Evolutionary conservation across 2,329 filamentous ascomycete genomes (phyloP).

Genomic region (Fusarium penzigii): DNA sequence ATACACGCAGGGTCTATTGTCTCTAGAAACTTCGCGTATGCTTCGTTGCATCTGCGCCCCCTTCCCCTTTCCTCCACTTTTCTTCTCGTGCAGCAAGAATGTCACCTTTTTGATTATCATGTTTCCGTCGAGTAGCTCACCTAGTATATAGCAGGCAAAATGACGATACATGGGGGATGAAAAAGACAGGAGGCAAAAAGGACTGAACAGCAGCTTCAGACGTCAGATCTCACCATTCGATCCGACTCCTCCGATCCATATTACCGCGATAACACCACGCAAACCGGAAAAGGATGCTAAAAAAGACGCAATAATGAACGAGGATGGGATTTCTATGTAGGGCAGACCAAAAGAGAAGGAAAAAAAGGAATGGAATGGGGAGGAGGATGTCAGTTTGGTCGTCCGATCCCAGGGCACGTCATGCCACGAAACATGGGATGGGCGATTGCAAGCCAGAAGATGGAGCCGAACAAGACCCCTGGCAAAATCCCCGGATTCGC

Average conservation of each 20-base stretch:
- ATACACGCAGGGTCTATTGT: no score
- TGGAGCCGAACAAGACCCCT: not conserved
- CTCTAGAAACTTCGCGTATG: no score
- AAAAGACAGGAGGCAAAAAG: no score
- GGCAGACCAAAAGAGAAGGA: not conserved
- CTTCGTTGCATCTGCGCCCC: no score
- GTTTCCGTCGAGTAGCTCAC: no score
- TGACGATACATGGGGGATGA: not conserved
- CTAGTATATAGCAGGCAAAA: no score
- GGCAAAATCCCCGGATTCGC: slow-evolving; percentile 4
- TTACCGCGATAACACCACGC: slow-evolving; percentile 3
- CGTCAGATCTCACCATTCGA: slow-evolving; percentile 8
- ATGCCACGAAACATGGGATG: slow-evolving; percentile 2
- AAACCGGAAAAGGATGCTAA: no score
- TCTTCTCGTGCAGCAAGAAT: no score
- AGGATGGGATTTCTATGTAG: no score
- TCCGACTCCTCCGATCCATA: not conserved
- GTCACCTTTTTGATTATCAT: no score
- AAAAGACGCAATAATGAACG: no score
- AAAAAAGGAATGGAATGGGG: not conserved
- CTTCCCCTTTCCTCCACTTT: no score
- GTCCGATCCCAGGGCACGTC: slow-evolving; percentile 2
- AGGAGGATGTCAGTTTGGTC: not conserved
- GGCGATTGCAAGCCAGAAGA: not conserved
- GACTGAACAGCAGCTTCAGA: slow-evolving; percentile 7